Base-by-base conservation (phyloP, 2,329 filamentous ascomycete species). In the Dothistroma pini region DNA sequence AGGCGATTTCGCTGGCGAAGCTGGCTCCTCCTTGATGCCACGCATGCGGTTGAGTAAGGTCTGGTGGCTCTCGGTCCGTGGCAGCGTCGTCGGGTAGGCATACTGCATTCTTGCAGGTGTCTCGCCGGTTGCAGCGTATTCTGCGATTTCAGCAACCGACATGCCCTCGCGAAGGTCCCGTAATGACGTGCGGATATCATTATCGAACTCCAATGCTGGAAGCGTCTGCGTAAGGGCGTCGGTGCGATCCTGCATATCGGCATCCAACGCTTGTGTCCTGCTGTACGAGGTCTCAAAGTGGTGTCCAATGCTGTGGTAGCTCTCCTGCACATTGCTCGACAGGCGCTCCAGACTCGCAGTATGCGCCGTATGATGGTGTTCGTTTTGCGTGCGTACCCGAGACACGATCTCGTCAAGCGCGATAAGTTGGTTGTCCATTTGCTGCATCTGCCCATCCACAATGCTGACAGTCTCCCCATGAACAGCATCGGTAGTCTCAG, bases 351-450 rank as follows among this genome's bases (percentile, higher is more conserved):
- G 78, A 0, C 87, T 89, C n/a, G 80, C 74, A 1, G 82, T 76
- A 65, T 96, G 90, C 29, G 84, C 82, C 29, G 86, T 81, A 73
- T 95, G 88, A 71, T 96, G 91, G 19, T 81, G 80, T 32, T 88
- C 85, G 73, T 96, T 97, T 70, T 96, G 89, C 1, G 84, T 85
- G 62, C 88, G 86, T 54, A 96, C 92, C 34, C 90, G 87, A 34
- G 88, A 84, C 44, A 97, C 91, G 69, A 97, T 96, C 66, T 93
- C 90, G 70, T 97, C 93, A 8, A 99, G 83, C 1, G 91, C 90
- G 59, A 87, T 85, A 84, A 99, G 93, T 75, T 97, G 91, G n/a
- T 82, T 84, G 63, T 90, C 88, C 72, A 99, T 89, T 67, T 96
- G 90, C 59, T 85, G 83, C 78, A 96, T 90, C 77, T 99, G 95